A percentile compares a stretch with the other conserved stretches of the same genome.
Conservation (phyloP, 1,284 basidiomycete species). For the Trametes polyzona region DNA sequence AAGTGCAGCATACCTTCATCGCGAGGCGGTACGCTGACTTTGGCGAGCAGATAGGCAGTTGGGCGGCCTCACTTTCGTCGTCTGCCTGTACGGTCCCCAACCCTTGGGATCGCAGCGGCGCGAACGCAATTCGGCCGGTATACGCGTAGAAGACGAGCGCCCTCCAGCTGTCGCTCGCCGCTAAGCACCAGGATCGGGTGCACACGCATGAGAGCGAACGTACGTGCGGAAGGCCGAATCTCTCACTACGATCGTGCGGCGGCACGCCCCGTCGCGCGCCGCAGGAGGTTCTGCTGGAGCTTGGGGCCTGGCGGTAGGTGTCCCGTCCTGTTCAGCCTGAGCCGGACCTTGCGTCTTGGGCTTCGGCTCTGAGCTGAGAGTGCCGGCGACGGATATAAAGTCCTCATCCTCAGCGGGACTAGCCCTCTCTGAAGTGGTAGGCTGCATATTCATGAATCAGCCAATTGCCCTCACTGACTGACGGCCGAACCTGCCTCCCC, state of each 20-base stretch:
- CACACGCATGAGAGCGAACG: not conserved
- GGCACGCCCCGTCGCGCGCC: not conserved
- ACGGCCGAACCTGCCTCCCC: not conserved
- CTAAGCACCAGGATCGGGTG: not conserved
- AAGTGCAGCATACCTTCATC: conserved; percentile 16
- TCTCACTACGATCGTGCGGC: conserved; percentile 12
- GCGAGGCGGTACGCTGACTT: conserved; percentile 29
- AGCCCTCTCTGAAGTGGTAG: not conserved
- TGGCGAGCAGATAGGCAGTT: conserved; percentile 24
- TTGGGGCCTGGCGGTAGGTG: not conserved
- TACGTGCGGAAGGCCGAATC: conserved; percentile 27
- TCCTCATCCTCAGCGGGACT: not conserved
- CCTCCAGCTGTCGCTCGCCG: conserved; percentile 21
- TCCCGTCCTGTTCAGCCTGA: not conserved
- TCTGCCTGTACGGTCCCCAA: not conserved
- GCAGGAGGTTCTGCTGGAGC: not conserved
- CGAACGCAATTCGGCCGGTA: conserved; percentile 26
- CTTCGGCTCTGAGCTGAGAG: not conserved
- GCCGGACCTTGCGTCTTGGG: not conserved
- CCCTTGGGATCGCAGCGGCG: conserved; percentile 24
- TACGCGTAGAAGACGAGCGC: conserved; percentile 28
- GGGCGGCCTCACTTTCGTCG: not conserved
- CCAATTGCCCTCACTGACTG: too few relatives aligned
- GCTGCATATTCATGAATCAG: too few relatives aligned
- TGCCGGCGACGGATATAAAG: not conserved